Evolutionary conservation across 331 rosid genomes (phyloP).

Genomic region (Prunus yedoensis): DNA sequence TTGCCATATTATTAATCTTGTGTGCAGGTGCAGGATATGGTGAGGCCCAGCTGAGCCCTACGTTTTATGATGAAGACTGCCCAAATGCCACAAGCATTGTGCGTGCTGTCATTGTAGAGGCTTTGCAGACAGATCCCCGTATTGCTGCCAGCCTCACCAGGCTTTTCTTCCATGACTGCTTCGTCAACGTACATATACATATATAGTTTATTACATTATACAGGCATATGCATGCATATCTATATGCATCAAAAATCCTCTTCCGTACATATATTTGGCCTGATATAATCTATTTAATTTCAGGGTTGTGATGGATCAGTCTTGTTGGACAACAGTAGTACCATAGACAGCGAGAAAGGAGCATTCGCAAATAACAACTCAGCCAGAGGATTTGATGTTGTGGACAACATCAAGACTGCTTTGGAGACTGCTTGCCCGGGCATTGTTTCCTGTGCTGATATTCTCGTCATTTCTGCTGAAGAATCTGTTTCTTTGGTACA

Average conservation of each 20-base stretch:
- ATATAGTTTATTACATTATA: too few species aligned
- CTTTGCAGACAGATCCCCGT: slow-evolving; percentile 38
- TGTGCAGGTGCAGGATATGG: background rate
- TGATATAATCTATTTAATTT: background rate
- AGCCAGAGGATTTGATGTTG: slow-evolving; percentile 54
- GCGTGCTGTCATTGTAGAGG: slow-evolving; percentile 16
- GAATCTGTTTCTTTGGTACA: slow-evolving; percentile 37
- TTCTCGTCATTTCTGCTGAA: slow-evolving; percentile 50
- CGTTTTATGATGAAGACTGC: slow-evolving; percentile 40
- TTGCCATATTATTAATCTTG: background rate
- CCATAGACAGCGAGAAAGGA: slow-evolving; percentile 52
- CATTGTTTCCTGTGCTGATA: slow-evolving; percentile 64
- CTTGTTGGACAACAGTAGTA: slow-evolving; percentile 43
- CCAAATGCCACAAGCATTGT: slow-evolving; percentile 35
- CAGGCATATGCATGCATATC: background rate
- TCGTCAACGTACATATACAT: slow-evolving; percentile 37
- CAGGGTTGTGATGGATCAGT: slow-evolving; percentile 70
- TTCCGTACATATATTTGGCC: too few species aligned
- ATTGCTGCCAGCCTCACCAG: slow-evolving; percentile 56
- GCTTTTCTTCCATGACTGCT: slow-evolving; percentile 69
- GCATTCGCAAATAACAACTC: slow-evolving; percentile 39
- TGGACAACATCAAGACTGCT: slow-evolving; percentile 45
- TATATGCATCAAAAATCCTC: background rate
- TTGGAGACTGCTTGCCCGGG: slow-evolving; percentile 52
- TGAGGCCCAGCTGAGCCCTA: background rate